Conservation (phyloP, 2,329 filamentous ascomycete species). For the Trichoderma afroharzianum region DNA sequence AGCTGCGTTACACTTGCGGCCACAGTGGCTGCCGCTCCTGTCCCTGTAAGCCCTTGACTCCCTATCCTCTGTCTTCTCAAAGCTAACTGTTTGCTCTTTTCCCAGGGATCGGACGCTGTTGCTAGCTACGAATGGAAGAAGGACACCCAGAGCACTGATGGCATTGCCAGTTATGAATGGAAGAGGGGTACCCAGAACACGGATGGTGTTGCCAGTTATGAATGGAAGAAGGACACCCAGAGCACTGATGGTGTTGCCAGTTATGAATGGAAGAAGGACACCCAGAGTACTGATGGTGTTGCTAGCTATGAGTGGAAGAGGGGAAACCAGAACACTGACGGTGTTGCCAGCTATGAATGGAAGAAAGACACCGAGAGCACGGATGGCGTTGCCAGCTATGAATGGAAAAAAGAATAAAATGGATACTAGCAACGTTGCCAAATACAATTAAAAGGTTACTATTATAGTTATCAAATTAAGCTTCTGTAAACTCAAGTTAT, state of each 20-base stretch:
- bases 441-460: not conserved
- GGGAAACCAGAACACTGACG: not conserved
- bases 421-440: not conserved
- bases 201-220: not conserved
- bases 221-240: not conserved
- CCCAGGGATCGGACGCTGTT: not conserved
- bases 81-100: not conserved
- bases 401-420: not conserved
- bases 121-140: not conserved
- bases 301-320: not conserved
- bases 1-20: not conserved
- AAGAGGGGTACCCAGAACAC: not conserved
- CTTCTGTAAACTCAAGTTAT: conserved; percentile 30
- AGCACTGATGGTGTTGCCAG: not conserved
- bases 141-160: not conserved
- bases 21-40: conserved; percentile 2
- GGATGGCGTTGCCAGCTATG: not conserved
- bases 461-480: not conserved
- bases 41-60: not conserved
- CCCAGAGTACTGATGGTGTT: not conserved
- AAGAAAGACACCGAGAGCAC: not conserved
- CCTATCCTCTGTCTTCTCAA: too few species aligned
- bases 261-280: conserved; percentile 1
- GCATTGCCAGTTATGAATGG: not conserved
- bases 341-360: not conserved